These are phyloP conservation scores for Blepharisma stoltei DNA, from an alignment of 73 alveolate genomes.

Conservation along the genomic window DNA sequence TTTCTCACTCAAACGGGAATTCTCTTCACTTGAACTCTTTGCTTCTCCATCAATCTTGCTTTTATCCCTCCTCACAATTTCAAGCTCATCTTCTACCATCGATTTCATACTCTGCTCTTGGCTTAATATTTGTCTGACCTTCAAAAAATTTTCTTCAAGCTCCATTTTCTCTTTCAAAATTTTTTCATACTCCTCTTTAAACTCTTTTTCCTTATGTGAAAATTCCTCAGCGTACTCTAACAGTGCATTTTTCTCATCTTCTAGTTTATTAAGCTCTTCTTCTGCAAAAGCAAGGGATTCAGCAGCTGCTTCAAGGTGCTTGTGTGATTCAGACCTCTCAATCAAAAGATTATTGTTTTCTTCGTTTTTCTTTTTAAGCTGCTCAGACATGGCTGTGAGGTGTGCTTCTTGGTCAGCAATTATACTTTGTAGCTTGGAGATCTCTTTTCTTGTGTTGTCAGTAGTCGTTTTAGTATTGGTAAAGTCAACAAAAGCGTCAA, in stretches of 20 bases:
- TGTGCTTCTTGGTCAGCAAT: not conserved
- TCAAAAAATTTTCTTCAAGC: not conserved
- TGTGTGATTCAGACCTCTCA: not conserved
- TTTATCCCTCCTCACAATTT: not conserved
- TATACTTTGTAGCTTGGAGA: not conserved
- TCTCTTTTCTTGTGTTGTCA: not conserved
- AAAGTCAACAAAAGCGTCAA: not conserved
- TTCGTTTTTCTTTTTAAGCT: not conserved
- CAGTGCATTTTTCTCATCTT: not conserved
- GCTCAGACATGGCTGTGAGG: not conserved
- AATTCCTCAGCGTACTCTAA: not conserved
- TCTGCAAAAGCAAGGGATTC: constrained; percentile 3
- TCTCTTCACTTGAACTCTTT: not conserved
- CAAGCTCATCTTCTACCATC: not conserved
- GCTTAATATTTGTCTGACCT: not conserved
- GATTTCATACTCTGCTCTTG: not conserved
- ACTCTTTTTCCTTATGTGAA: not conserved
- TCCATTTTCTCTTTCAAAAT: not conserved
- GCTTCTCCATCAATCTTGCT: not conserved
- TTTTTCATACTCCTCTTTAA: not conserved
- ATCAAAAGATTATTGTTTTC: not conserved
- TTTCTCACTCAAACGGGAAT: not conserved
- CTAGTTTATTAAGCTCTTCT: not conserved
- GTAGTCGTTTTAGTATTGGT: not conserved
- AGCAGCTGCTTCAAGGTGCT: constrained; percentile 11